phyloP scores from a whole-genome alignment of 179 eudicot genomes.

The Actinidia arguta region DNA sequence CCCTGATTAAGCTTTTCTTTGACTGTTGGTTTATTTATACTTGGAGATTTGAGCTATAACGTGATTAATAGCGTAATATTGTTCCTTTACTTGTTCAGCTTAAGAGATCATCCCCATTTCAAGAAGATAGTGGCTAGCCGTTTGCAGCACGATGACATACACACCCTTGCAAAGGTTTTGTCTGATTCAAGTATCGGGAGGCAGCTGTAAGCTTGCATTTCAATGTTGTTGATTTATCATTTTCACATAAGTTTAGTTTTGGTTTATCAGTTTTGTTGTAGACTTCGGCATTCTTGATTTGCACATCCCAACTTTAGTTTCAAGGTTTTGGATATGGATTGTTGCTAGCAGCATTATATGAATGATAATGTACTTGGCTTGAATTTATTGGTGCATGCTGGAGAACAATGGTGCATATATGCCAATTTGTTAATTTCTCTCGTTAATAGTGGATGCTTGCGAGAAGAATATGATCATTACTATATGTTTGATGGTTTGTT shows the following conservation, averaged over 20 bases:
- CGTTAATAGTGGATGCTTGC: not conserved
- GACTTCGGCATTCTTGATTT: not conserved
- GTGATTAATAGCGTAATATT: not conserved
- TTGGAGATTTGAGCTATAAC: constrained; percentile 3
- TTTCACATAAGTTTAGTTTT: not conserved
- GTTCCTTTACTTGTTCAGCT: constrained; percentile 47
- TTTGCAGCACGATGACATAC: constrained; percentile 65
- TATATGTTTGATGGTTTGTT: not conserved
- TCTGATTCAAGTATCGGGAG: constrained; percentile 84
- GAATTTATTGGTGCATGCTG: constrained; percentile 7
- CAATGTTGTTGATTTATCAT: not conserved
- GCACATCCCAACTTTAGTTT: not conserved
- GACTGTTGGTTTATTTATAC: not conserved
- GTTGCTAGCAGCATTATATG: not conserved
- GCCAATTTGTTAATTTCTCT: not conserved
- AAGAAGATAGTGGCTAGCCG: constrained; percentile 54
- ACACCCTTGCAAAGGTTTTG: constrained; percentile 72
- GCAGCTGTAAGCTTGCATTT: constrained; percentile 70
- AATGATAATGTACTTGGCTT: not conserved
- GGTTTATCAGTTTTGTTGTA: not conserved
- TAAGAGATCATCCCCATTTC: constrained; percentile 83
- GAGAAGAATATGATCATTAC: not conserved
- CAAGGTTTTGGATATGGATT: not conserved
- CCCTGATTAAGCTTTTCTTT: not conserved
- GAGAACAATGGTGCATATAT: not conserved